Evolutionary conservation across 768 basidiomycete species (phyloP).

Genomic region (Neoboletus subvelutipes): DNA sequence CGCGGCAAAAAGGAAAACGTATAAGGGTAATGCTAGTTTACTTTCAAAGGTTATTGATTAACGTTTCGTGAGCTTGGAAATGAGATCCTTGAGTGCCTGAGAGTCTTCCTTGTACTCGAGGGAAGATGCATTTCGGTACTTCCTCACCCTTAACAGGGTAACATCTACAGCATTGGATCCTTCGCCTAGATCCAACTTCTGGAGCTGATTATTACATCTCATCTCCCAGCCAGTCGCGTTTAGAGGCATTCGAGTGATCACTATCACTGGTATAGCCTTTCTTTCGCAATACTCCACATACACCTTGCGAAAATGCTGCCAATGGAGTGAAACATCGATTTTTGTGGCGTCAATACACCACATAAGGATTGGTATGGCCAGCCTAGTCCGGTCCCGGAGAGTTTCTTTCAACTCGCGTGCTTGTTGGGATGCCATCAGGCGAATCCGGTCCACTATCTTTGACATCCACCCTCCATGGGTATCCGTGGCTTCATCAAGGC

Average conservation of each 20-base stretch:
- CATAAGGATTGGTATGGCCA: constrained; percentile 16
- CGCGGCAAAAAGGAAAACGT: background rate
- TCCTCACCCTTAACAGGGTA: constrained; percentile 13
- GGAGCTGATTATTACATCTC: constrained; percentile 16
- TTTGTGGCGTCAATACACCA: constrained; percentile 29
- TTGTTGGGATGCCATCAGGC: constrained; percentile 11
- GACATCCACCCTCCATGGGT: constrained; percentile 1
- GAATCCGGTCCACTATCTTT: constrained; percentile 13
- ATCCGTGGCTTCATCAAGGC: constrained; percentile 23
- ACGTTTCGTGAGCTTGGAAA: constrained; percentile 4
- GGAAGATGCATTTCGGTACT: constrained; percentile 3
- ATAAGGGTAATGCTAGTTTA: background rate
- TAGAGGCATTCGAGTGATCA: constrained; percentile 16
- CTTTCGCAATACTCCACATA: constrained; percentile 25
- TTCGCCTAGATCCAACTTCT: constrained; percentile 5
- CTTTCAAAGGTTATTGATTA: background rate
- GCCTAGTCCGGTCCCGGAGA: constrained; percentile 8
- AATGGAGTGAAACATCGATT: constrained; percentile 12
- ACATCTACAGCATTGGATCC: background rate
- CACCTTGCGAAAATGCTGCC: constrained; percentile 23
- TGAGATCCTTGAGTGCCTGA: constrained; percentile 12
- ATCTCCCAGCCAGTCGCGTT: constrained; percentile 6
- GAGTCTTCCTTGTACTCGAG: constrained; percentile 18
- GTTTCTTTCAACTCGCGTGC: constrained; percentile 19
- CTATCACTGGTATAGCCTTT: constrained; percentile 21